These are phyloP conservation scores for Ogataea nakhonphanomensis DNA, from an alignment of 805 yeast species.

Conservation along the genomic window DNA sequence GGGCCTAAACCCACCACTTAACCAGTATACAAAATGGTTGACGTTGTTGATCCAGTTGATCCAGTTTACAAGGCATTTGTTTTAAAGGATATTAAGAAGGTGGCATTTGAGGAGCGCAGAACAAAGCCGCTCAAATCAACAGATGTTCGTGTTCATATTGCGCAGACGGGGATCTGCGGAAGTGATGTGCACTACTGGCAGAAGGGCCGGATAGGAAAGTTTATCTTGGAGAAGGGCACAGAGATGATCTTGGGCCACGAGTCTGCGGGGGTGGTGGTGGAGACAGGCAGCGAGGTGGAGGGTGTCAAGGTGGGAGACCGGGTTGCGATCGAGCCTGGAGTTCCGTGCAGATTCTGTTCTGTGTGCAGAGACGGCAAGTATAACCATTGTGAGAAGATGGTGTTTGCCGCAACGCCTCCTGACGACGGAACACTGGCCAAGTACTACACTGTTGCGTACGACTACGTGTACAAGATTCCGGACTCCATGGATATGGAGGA, in stretches of 20 bases:
- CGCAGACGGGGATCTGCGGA: constrained; percentile 86
- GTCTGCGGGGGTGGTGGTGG: constrained; percentile 70
- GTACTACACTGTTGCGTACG: constrained; percentile 76
- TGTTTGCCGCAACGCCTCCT: constrained; percentile 88
- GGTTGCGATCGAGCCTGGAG: constrained; percentile 88
- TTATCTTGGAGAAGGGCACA: constrained; percentile 12
- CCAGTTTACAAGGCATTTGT: constrained; percentile 49
- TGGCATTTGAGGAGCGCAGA: constrained; percentile 62
- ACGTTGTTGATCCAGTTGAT: not conserved
- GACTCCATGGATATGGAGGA: constrained; percentile 73
- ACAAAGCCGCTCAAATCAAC: constrained; percentile 63
- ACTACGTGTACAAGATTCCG: constrained; percentile 76
- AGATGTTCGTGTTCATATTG: constrained; percentile 68
- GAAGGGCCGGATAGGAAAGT: constrained; percentile 30
- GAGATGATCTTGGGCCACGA: constrained; percentile 85
- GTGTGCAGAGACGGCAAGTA: constrained; percentile 76
- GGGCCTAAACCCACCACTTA: not conserved
- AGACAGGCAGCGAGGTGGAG: constrained; percentile 64
- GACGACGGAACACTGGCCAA: constrained; percentile 76
- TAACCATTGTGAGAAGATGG: constrained; percentile 84
- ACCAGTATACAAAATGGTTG: not conserved
- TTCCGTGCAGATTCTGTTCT: constrained; percentile 71
- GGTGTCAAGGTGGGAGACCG: constrained; percentile 71
- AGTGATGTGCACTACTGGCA: constrained; percentile 80
- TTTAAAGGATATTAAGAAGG: constrained; percentile 57